Percentiles rank a stretch among this genome's conserved stretches.
phyloP scores from a whole-genome alignment of 2,329 filamentous ascomycete species.

The Colletotrichum simmondsii region DNA sequence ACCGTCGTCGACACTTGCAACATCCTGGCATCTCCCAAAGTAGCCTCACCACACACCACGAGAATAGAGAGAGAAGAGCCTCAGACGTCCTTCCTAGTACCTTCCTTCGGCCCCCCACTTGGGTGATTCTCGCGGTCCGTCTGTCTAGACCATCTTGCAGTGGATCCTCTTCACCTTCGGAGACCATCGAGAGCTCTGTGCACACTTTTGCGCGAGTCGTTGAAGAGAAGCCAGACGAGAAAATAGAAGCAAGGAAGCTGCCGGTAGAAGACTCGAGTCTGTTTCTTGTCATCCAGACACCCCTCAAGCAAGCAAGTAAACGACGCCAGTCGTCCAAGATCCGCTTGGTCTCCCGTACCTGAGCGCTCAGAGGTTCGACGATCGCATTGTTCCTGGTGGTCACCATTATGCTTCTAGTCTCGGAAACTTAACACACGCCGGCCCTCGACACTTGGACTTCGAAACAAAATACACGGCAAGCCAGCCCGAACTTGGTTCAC shows the following conservation, averaged over 20 bases:
- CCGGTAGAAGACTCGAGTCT: conserved; percentile 29
- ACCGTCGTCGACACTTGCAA: conserved; percentile 29
- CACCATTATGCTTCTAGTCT: conserved; percentile 43
- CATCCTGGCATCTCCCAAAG: conserved; percentile 24
- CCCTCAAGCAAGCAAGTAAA: conserved; percentile 13
- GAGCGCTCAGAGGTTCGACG: conserved; percentile 36
- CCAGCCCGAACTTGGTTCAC: conserved; percentile 40
- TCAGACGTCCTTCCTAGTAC: conserved; percentile 28
- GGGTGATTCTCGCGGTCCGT: conserved; percentile 35
- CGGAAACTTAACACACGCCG: conserved; percentile 46
- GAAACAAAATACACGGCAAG: conserved; percentile 44
- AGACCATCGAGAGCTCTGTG: conserved; percentile 35
- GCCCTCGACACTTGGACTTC: conserved; percentile 44
- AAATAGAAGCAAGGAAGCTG: conserved; percentile 30
- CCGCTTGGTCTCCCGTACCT: conserved; percentile 36
- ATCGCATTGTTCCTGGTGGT: conserved; percentile 38
- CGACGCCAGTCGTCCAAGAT: conserved; percentile 35
- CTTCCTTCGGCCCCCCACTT: conserved; percentile 34
- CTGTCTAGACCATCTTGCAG: conserved; percentile 31
- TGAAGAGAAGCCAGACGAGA: conserved; percentile 11
- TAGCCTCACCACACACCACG: conserved; percentile 27
- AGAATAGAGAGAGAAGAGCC: conserved; percentile 20
- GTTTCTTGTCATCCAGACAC: conserved; percentile 35
- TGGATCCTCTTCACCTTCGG: conserved; percentile 28
- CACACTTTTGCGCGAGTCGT: conserved; percentile 30